Conservation (phyloP, 2,329 filamentous ascomycete species). For the Stachybotrys chlorohalonatus region DNA sequence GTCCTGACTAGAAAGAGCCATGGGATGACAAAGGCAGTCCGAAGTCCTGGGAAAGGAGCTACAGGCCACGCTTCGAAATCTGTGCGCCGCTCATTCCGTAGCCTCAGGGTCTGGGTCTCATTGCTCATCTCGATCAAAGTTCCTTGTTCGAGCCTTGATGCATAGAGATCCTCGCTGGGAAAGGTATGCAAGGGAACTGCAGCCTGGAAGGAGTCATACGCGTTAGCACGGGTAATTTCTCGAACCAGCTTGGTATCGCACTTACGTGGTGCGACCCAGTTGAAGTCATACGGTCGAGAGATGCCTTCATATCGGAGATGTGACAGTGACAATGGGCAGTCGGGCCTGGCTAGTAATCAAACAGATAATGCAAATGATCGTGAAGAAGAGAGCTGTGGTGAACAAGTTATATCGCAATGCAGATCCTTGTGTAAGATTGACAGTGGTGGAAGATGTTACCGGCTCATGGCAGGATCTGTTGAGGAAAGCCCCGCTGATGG, state of each 20-base stretch:
- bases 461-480: too few species aligned
- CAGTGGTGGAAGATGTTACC: too few species aligned
- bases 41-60: slow-evolving; percentile 17
- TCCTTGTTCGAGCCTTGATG: slow-evolving; percentile 18
- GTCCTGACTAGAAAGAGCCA: slow-evolving; percentile 21
- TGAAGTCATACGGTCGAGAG: too few species aligned
- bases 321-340: too few species aligned
- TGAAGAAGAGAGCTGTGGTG: too few species aligned
- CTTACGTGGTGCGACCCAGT: too few species aligned
- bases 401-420: too few species aligned
- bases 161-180: slow-evolving; percentile 13
- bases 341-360: too few species aligned
- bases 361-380: too few species aligned
- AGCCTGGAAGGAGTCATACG: neutral
- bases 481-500: too few species aligned
- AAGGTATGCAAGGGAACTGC: slow-evolving; percentile 10
- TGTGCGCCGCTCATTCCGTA: slow-evolving; percentile 13
- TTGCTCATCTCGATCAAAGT: slow-evolving; percentile 24
- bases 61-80: slow-evolving; percentile 18
- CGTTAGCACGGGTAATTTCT: neutral
- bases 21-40: slow-evolving; percentile 17
- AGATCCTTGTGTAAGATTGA: too few species aligned
- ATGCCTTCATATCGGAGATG: too few species aligned
- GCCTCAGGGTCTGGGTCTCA: slow-evolving; percentile 14
- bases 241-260: neutral